Base-by-base conservation (phyloP, 805 yeast genomes). In the Kluyveromyces dobzhanskii region DNA sequence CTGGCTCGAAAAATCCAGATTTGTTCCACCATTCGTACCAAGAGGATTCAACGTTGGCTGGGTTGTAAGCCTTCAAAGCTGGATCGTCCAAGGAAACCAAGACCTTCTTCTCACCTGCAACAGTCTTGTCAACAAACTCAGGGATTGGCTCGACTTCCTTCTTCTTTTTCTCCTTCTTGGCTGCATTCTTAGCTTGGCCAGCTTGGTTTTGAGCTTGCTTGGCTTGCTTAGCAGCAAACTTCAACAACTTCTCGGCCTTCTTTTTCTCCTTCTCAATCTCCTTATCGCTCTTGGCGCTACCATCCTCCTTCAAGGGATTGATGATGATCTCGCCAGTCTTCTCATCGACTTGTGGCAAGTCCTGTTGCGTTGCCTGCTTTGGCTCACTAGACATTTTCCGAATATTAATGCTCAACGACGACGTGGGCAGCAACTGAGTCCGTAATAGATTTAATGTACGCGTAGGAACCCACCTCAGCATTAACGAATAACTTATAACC, bases 1-100 rank as follows among this genome's bases (percentile, higher is more conserved):
- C 84, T 14, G 98, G 98, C 64, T 82, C 80, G 56, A 92, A 92
- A 54, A 76, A 78, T 14, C 92, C 94, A 62, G 85, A 73, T 54
- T 82, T 71, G 44, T 76, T 81, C 98, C 98, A 92, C 97, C 98
- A 92, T 14, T 75, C 77, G 65, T 90, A 90, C 98, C 98, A 92
- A 11, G 96, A 85, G 41, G 94, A 81, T 66, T 92, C 98, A 35
- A 92, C 97, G 51, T 80, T 82, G 51, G 76, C 75, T 25, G 98
- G 98, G 54, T 76, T 84, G 64, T 92, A 92, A 8, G 97, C 90
- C 64, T 92, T 88, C 60, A 92, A 76, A 16, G 97, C 79, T 17
- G 95, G 88, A 59, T 88, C 94, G 31, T 90, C 96, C 38, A 92
- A 73, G 26, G 86, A 74, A n/a, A 78, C 82, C 42, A 92, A 74